phyloP scores from a whole-genome alignment of 169 alveolate species.

The Cryptosporidium sp. region DNA sequence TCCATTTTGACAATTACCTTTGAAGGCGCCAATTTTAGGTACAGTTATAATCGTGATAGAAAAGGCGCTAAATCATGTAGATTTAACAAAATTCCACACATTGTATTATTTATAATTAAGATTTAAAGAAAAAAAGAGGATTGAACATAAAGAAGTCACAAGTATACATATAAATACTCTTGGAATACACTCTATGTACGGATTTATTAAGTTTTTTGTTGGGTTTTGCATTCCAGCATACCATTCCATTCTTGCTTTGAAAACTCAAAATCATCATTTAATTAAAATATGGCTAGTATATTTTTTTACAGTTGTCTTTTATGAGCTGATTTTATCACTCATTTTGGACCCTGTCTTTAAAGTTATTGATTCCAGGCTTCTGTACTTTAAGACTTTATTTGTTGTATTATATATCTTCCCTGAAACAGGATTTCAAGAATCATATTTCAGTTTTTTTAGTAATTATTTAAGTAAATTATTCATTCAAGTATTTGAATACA shows the following conservation, averaged over 20 bases:
- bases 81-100: conserved; percentile 1
- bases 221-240: conserved; percentile 47
- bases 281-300: conserved; percentile 49
- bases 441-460: conserved; percentile 34
- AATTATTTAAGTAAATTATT: neutral
- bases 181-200: neutral
- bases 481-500: too few relatives aligned
- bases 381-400: conserved; percentile 17
- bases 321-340: conserved; percentile 5
- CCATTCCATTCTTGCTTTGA: conserved; percentile 34
- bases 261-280: conserved; percentile 2
- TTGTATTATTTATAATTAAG: neutral
- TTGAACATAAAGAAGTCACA: neutral
- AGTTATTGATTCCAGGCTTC: neutral
- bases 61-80: conserved; percentile 7
- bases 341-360: conserved; percentile 26
- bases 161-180: neutral
- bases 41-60: neutral
- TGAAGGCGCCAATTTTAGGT: neutral
- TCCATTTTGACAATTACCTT: neutral
- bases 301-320: conserved; percentile 19
- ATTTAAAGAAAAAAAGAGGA: neutral
- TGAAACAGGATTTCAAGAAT: conserved; percentile 47
- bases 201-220: neutral
- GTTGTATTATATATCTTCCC: conserved; percentile 35